Evolutionary conservation across 352 stramenopile species (phyloP), one percentile per base, ranked within the genome.

Genomic region (Detonula confervacea): DNA sequence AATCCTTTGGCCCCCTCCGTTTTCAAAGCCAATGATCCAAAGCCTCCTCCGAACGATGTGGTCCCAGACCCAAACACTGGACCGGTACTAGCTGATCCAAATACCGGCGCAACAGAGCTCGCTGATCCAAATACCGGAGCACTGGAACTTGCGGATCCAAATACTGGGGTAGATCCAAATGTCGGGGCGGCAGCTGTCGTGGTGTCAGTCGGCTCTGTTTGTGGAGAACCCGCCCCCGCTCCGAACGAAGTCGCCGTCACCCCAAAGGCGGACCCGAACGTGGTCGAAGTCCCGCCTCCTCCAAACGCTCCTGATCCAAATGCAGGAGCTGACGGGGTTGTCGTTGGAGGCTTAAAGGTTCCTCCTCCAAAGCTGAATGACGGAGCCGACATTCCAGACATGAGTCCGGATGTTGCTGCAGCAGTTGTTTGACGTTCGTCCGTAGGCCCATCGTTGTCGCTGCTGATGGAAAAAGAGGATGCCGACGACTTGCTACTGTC

Each of bases 41-140:
- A n/a, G n/a, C n/a, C n/a, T n/a, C n/a, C n/a, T n/a, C n/a, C n/a
- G n/a, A n/a, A n/a, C n/a, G n/a, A n/a, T n/a, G n/a, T n/a, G n/a
- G n/a, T n/a, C n/a, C n/a, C n/a, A n/a, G 63, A 68, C 27, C 82
- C 82, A 80, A 87, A 86, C 0, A 76, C 69, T 33, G 72, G 39
- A n/a, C 47, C 39, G 56, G 65, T 67, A 22, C 25, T 42, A n/a
- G n/a, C n/a, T n/a, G n/a, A n/a, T n/a, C n/a, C n/a, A n/a, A n/a
- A n/a, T n/a, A n/a, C n/a, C n/a, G n/a, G n/a, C n/a, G n/a, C n/a
- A n/a, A n/a, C n/a, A n/a, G n/a, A n/a, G 29, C 18, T 18, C 16
- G 6, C 4, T 42, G 66, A 80, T 54, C 66, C 71, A 77, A 82
- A 77, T 35, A 65, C 27, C 37, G 75, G 56, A 24, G 57, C 22